Conservation (phyloP, 202 grass and related monocot species). For the Carex arenaria region DNA sequence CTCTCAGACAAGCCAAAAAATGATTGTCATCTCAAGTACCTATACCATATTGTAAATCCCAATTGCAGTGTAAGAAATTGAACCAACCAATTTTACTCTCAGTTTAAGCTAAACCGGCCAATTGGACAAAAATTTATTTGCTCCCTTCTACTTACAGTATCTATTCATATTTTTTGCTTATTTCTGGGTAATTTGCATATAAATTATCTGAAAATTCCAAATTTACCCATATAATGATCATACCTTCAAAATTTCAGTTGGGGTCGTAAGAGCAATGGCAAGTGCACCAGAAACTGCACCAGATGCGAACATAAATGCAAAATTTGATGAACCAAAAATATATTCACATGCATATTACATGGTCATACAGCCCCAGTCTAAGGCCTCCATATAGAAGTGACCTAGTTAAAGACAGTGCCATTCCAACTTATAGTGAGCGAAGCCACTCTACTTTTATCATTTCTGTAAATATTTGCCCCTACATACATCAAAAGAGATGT, state of each 20-base stretch:
- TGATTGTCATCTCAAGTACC: too few relatives aligned
- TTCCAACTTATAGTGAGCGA: slow-evolving; percentile 72
- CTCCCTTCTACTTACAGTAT: too few relatives aligned
- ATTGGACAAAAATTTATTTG: too few relatives aligned
- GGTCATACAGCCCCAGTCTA: slow-evolving; percentile 90
- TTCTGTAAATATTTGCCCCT: slow-evolving; percentile 69
- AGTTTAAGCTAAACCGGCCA: too few relatives aligned
- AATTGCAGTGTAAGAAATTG: too few relatives aligned
- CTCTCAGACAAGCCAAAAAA: too few relatives aligned
- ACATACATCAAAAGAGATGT: not conserved
- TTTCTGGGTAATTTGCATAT: not conserved
- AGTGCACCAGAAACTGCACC: slow-evolving; percentile 71
- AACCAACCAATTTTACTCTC: too few relatives aligned
- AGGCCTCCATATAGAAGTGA: slow-evolving; percentile 88
- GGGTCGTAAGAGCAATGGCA: slow-evolving; percentile 81
- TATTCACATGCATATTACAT: slow-evolving; percentile 67
- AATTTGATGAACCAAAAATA: slow-evolving; percentile 78
- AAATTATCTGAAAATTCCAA: not conserved
- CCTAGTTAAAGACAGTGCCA: slow-evolving; percentile 69
- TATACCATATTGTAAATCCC: too few relatives aligned
- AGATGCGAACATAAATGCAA: slow-evolving; percentile 71
- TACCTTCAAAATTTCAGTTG: slow-evolving; percentile 87
- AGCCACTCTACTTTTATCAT: slow-evolving; percentile 73
- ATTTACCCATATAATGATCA: not conserved
- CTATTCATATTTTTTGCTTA: not conserved